phyloP scores from a whole-genome alignment of 192 early-diverging fungal genomes.

The Thoreauomyces humboldtii region DNA sequence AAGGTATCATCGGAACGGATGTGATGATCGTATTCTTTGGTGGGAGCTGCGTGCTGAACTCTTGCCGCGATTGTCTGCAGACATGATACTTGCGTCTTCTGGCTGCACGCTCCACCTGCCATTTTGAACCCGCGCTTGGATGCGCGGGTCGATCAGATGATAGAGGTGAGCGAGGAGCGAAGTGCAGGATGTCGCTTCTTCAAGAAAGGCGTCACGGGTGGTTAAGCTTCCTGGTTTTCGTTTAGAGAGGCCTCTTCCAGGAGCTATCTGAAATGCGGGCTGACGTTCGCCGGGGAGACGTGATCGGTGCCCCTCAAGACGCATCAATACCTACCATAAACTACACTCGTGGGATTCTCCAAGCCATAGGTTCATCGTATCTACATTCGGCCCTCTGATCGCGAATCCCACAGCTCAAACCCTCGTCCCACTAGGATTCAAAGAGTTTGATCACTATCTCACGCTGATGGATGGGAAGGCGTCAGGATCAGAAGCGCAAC shows the following conservation, averaged over 20 bases:
- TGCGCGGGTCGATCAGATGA: slow-evolving; percentile 84
- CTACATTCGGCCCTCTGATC: not conserved
- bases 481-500: not conserved
- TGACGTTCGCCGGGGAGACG: slow-evolving; percentile 34
- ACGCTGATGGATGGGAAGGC: slow-evolving; percentile 34
- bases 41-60: too few species aligned
- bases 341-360: slow-evolving; percentile 67
- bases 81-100: slow-evolving; percentile 76
- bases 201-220: too few species aligned
- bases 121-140: slow-evolving; percentile 77
- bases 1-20: too few species aligned
- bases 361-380: slow-evolving; percentile 59
- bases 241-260: slow-evolving; percentile 53
- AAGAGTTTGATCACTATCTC: slow-evolving; percentile 81
- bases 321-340: not conserved
- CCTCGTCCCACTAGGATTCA: slow-evolving; percentile 80
- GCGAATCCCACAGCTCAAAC: not conserved
- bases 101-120: slow-evolving; percentile 75
- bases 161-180: slow-evolving; percentile 52
- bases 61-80: too few species aligned
- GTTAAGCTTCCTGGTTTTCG: too few species aligned
- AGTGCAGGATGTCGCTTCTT: too few species aligned
- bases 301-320: slow-evolving; percentile 29
- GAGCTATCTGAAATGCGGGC: slow-evolving; percentile 50
- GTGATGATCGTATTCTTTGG: too few species aligned